Evolutionary conservation across 306 rosid genomes (phyloP).

Genomic region (Quercus dentata): DNA sequence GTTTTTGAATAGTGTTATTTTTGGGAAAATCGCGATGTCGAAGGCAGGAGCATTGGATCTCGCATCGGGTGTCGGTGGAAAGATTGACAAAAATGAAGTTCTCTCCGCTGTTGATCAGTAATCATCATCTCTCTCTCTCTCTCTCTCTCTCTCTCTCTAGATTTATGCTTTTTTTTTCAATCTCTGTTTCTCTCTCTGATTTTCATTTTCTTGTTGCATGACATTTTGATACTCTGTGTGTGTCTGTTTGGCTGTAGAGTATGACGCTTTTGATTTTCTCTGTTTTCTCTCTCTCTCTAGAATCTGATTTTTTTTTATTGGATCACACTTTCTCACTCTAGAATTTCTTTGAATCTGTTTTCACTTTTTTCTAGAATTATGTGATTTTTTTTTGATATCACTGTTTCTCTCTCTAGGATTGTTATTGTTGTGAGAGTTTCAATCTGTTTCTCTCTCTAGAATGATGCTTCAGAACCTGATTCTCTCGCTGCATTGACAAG

Average conservation of each 20-base stretch:
- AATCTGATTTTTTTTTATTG: neutral
- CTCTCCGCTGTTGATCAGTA: slow-evolving; percentile 79
- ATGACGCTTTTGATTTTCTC: neutral
- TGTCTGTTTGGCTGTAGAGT: too few relatives aligned
- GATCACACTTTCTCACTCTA: neutral
- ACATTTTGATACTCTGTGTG: neutral
- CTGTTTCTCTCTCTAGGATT: neutral
- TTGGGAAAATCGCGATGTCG: slow-evolving; percentile 16
- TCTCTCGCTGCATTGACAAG: neutral
- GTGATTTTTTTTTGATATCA: too few relatives aligned
- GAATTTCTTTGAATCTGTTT: neutral
- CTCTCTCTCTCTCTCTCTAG: neutral
- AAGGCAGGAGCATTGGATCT: slow-evolving; percentile 75
- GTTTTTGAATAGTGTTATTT: neutral
- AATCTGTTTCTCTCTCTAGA: neutral
- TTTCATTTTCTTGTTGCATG: neutral
- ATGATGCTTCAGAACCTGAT: neutral
- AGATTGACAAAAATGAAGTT: slow-evolving; percentile 64
- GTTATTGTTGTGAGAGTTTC: neutral
- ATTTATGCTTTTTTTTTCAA: neutral
- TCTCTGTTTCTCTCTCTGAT: neutral
- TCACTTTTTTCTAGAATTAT: too few relatives aligned
- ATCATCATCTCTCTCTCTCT: neutral
- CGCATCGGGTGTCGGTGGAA: slow-evolving; percentile 84
- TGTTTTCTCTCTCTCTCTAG: neutral